Conservation (phyloP, 1,139 yeast genomes). For the Kluyveromyces marxianus region DNA sequence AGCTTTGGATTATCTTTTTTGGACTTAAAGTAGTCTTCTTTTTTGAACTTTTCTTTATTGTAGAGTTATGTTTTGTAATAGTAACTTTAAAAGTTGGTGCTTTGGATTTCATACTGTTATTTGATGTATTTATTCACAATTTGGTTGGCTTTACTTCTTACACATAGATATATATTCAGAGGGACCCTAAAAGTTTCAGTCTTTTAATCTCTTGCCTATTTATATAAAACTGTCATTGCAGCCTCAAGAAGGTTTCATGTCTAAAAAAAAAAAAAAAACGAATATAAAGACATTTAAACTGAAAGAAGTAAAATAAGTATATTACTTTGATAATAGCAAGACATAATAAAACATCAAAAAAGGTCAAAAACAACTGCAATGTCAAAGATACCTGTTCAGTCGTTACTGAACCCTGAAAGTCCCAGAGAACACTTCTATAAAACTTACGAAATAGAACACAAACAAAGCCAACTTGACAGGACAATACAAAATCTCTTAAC, state of each 20-base stretch:
- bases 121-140: neutral
- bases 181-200: no score
- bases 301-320: neutral
- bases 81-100: constrained; percentile 1
- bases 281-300: neutral
- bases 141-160: no score
- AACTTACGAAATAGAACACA: no score
- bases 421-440: no score
- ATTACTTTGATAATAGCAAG: neutral
- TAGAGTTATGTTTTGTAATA: neutral
- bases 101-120: neutral
- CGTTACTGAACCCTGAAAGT: neutral
- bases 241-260: constrained; percentile 1
- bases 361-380: neutral
- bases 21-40: neutral
- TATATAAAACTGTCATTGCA: neutral
- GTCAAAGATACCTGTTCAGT: neutral
- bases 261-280: neutral
- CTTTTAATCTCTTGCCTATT: neutral
- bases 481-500: no score
- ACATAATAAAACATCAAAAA: neutral
- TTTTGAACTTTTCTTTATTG: constrained; percentile 1
- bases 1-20: neutral
- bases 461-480: no score
- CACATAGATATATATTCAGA: no score